phyloP scores from a whole-genome alignment of 768 basidiomycete species.

The Tephrocybe sp. region DNA sequence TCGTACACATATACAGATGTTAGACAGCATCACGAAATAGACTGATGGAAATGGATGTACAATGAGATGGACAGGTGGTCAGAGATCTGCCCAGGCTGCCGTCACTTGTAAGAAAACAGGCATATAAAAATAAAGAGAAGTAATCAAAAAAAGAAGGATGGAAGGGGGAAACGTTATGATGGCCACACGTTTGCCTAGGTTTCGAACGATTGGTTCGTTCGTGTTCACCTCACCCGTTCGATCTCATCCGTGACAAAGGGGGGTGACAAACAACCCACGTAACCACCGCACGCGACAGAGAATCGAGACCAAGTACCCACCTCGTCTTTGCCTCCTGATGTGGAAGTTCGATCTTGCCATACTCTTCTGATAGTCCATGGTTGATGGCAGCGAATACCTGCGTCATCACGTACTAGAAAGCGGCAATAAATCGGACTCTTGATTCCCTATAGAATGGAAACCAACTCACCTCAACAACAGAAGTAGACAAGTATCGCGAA shows the following conservation, averaged over 20 bases:
- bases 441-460: constrained; percentile 4
- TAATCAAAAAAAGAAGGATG: not conserved
- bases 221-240: not conserved
- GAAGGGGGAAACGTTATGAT: not conserved
- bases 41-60: not conserved
- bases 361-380: constrained; percentile 86
- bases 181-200: not conserved
- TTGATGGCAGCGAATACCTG: constrained; percentile 95
- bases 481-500: constrained; percentile 78
- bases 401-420: constrained; percentile 79
- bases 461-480: constrained; percentile 75
- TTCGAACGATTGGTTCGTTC: not conserved
- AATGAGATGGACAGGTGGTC: constrained; percentile 3
- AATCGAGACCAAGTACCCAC: too few species aligned
- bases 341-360: constrained; percentile 76
- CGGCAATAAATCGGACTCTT: constrained; percentile 7
- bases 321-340: constrained; percentile 82
- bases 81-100: constrained; percentile 2
- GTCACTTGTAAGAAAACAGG: too few species aligned
- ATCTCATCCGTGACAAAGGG: not conserved
- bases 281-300: too few species aligned
- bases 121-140: not conserved
- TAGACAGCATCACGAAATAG: not conserved
- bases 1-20: not conserved
- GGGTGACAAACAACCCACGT: not conserved